phyloP scores from a whole-genome alignment of 257 asterid genomes.

The Solanum piurae region DNA sequence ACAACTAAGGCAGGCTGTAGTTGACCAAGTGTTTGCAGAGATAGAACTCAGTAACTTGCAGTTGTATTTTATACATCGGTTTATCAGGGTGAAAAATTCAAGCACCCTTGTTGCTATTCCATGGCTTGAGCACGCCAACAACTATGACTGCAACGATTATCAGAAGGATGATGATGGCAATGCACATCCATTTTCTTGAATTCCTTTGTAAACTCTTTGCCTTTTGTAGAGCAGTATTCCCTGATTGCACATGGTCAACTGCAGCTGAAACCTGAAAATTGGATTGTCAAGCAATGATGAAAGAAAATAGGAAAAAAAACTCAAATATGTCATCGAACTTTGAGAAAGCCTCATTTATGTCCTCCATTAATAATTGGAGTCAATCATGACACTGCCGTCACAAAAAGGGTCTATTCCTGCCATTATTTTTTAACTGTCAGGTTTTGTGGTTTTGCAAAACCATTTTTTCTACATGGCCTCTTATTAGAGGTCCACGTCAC shows the following conservation, averaged over 20 bases:
- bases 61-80: not conserved
- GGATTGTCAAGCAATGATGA: not conserved
- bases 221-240: conserved; percentile 77
- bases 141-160: conserved; percentile 57
- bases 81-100: not conserved
- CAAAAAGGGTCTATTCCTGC: not conserved
- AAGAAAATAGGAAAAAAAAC: not conserved
- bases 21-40: not conserved
- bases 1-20: not conserved
- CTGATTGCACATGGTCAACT: conserved; percentile 91
- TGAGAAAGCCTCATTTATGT: not conserved
- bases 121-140: conserved; percentile 89
- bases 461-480: not conserved
- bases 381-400: not conserved
- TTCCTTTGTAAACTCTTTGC: conserved; percentile 75
- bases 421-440: not conserved
- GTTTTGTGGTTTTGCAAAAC: not conserved
- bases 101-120: conserved; percentile 77
- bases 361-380: not conserved
- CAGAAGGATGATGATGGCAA: conserved; percentile 72
- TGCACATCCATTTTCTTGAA: conserved; percentile 97
- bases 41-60: not conserved
- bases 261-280: conserved; percentile 74
- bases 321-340: not conserved
- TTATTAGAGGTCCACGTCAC: not conserved